Evolutionary conservation across 1,139 yeast genomes (phyloP).

Genomic region (Scheffersomyces parashehatae): DNA sequence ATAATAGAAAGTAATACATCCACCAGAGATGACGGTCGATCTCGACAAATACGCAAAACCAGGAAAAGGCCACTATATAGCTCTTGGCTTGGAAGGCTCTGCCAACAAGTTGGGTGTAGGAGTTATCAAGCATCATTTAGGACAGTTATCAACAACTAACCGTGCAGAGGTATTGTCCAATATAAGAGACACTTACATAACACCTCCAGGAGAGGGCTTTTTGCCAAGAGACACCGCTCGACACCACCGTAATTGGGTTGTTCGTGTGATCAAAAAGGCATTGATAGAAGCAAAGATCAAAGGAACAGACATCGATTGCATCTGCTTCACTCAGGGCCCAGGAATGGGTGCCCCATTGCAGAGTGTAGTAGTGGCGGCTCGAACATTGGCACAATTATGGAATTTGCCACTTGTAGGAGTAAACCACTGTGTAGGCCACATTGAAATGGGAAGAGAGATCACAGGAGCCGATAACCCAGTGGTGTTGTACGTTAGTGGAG

Average conservation of each 20-base stretch:
- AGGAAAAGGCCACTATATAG: slow-evolving; percentile 57
- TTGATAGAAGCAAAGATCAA: slow-evolving; percentile 61
- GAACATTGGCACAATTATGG: slow-evolving; percentile 84
- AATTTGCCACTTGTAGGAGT: slow-evolving; percentile 86
- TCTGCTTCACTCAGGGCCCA: slow-evolving; percentile 96
- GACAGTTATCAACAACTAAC: slow-evolving; percentile 51
- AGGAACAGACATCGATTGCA: slow-evolving; percentile 72
- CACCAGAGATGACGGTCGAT: slow-evolving; percentile 25
- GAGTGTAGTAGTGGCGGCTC: slow-evolving; percentile 88
- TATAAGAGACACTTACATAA: slow-evolving; percentile 88
- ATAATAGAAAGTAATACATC: too few species aligned
- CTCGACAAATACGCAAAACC: slow-evolving; percentile 41
- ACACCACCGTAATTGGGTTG: slow-evolving; percentile 96
- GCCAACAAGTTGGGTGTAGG: slow-evolving; percentile 97
- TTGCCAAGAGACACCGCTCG: slow-evolving; percentile 94
- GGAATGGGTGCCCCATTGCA: slow-evolving; percentile 99
- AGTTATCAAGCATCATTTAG: slow-evolving; percentile 68
- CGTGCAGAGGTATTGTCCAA: slow-evolving; percentile 79
- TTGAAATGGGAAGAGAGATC: slow-evolving; percentile 98
- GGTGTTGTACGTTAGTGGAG: slow-evolving; percentile 95
- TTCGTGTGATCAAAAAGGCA: slow-evolving; percentile 69
- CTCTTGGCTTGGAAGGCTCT: slow-evolving; percentile 93
- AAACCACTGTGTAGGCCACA: slow-evolving; percentile 96
- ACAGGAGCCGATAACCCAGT: slow-evolving; percentile 96
- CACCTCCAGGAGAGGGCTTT: slow-evolving; percentile 99